Conservation (phyloP, 2,329 filamentous ascomycete genomes). For the Fonsecaea pedrosoi region DNA sequence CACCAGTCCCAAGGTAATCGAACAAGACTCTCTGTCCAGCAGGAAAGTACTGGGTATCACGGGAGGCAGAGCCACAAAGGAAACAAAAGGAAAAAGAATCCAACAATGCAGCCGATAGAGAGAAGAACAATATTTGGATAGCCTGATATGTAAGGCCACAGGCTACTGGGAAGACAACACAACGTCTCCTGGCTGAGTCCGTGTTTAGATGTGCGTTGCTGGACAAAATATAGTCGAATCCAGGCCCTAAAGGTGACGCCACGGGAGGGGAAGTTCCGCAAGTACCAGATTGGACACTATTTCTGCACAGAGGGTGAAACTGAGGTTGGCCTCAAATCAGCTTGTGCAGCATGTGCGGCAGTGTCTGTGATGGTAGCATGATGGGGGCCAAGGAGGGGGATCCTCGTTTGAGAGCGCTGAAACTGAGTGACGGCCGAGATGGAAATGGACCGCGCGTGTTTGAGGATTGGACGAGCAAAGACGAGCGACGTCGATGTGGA, state of each 20-base stretch:
- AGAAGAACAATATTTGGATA: slow-evolving; percentile 7
- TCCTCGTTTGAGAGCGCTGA: slow-evolving; percentile 23
- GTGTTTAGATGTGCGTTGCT: slow-evolving; percentile 12
- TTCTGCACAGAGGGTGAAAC: slow-evolving; percentile 25
- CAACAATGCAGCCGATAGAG: slow-evolving; percentile 2
- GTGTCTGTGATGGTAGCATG: slow-evolving; percentile 18
- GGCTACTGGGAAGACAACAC: slow-evolving; percentile 22
- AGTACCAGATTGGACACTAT: slow-evolving; percentile 29
- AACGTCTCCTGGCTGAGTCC: slow-evolving; percentile 17
- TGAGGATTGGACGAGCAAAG: slow-evolving; percentile 26
- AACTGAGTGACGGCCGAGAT: slow-evolving; percentile 22
- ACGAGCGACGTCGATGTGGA: slow-evolving; percentile 9
- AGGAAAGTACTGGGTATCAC: slow-evolving; percentile 19
- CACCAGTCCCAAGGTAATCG: background rate
- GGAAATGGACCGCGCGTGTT: slow-evolving; percentile 26
- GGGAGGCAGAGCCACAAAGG: slow-evolving; percentile 8
- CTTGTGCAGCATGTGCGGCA: slow-evolving; percentile 4
- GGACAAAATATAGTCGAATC: slow-evolving; percentile 22
- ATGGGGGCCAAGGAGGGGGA: slow-evolving; percentile 4
- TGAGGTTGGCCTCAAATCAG: slow-evolving; percentile 27
- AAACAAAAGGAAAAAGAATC: background rate
- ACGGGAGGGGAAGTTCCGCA: slow-evolving; percentile 20
- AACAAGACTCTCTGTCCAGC: slow-evolving; percentile 15
- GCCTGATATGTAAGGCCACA: slow-evolving; percentile 18
- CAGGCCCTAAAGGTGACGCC: slow-evolving; percentile 13